Base-by-base conservation (phyloP, 192 early-diverging fungal genomes). In the Gryganskiella cystojenkinii region DNA sequence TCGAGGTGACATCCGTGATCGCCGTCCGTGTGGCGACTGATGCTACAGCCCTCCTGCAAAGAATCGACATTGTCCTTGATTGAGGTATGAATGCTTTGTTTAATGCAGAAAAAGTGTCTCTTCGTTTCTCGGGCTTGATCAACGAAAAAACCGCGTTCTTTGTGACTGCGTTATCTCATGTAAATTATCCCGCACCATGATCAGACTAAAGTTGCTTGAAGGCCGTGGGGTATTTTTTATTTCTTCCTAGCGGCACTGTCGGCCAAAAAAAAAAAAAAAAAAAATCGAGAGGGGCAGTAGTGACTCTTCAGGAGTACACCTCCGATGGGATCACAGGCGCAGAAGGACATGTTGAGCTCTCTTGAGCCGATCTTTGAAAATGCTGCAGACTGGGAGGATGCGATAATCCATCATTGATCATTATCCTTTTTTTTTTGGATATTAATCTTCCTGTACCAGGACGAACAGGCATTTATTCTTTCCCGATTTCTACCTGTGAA, bases 371-470 rank as follows among this genome's bases (percentile, higher is more conserved):
- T 17, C 1, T 51, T 22, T 52, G 50, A 28, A 28, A 52, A 22
- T 50, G 20, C 30, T 54, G 28, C 33, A 56, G 30, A 8, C 54
- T 35, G 3, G 24, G 54, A 7, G 8, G 17, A 35, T 47, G 44
- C 28, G 33, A 10, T 5, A 35, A 20, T 17, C 24, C 11, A 3
- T 11, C n/a, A n/a, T 45, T 1, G 44, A 61, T 24, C 1, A 25
- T 47, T 28, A 30, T 3, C 28, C 10, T 8, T 61, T 45, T 45
- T 37, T 42, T n/a, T 13, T 19, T 33, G 44, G 49, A 3, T 5
- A 58, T n/a, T 19, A 56, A 28, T 61, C 27, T 61, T 33, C 59
- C 59, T 28, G 45, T 30, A 22, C n/a, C n/a, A n/a, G n/a, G n/a
- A n/a, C n/a, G n/a, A n/a, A n/a, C n/a, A n/a, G n/a, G n/a, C n/a